These are phyloP conservation scores for Nicotiana noctiflora DNA, from an alignment of 257 asterid genomes.

Conservation along the genomic window DNA sequence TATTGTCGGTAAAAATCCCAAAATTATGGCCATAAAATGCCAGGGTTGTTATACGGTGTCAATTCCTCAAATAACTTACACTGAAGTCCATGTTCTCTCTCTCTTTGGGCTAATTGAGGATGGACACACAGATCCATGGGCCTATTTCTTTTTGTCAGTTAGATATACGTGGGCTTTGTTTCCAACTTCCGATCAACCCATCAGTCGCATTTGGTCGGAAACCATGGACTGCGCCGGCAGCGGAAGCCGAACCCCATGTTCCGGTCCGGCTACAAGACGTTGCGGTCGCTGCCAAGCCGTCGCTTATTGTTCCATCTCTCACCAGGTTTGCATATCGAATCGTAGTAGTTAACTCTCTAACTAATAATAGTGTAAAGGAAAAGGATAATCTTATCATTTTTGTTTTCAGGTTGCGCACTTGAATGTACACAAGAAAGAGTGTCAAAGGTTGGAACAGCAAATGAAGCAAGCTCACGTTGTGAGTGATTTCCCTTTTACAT, in stretches of 20 bases:
- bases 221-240: conserved; percentile 91
- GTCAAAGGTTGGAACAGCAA: conserved; percentile 63
- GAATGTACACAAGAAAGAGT: conserved; percentile 67
- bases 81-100: too few species aligned
- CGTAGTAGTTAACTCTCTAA: neutral
- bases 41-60: too few species aligned
- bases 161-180: neutral
- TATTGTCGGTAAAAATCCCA: too few species aligned
- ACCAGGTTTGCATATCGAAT: conserved; percentile 46
- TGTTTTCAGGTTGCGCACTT: conserved; percentile 52
- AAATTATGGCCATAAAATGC: too few species aligned
- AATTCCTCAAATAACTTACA: too few species aligned
- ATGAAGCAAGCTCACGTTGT: conserved; percentile 43
- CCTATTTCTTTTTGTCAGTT: neutral
- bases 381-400: neutral
- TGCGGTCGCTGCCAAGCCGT: conserved; percentile 80
- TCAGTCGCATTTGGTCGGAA: neutral
- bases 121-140: neutral
- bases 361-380: neutral
- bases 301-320: conserved; percentile 79
- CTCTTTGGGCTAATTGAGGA: neutral
- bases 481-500: conserved; percentile 70
- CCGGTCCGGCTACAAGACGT: conserved; percentile 57
- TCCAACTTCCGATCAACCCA: neutral
- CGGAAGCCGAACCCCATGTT: conserved; percentile 60